Base-by-base conservation (phyloP, 2,329 filamentous ascomycete genomes). In the Sarocladium kiliense region DNA sequence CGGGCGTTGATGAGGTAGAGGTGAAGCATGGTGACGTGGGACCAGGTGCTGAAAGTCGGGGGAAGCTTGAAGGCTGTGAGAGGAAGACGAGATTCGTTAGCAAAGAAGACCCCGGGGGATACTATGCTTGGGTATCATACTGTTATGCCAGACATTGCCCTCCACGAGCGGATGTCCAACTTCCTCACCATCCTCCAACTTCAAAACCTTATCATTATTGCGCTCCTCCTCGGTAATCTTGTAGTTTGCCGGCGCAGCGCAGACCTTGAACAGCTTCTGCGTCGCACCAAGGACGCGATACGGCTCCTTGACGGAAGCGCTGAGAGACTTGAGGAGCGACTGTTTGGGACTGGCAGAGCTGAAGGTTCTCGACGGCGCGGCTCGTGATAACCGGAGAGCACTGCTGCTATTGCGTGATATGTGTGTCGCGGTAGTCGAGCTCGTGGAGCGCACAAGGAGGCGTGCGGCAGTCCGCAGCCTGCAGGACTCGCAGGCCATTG, bases 11-110 rank as follows among this genome's bases (percentile, higher is more conserved):
- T 73, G 57, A 97, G 81, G 77, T 96, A 97, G 81, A 99, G 88
- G 77, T 99, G 93, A 57, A 99, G 81, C 79, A 96, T 96, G 34
- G 92, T 94, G 44, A 97, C 87, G 72, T 97, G 92, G 19, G 91
- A 89, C 94, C 94, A 99, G 56, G 89, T 93, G 67, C 87, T 92
- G 72, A 99, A 99, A 0, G 91, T 97, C 1, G 91, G 89, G 30
- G 82, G 79, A 18, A 99, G 82, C 25, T 82, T 82, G 60, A 96
- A 83, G 53, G 86, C 90, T 96, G 64, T 54, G 3, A 18, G 18
- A 23, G 30, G 26, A 11, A 36, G 6, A 23, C 14, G 5, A n/a
- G 10, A 16, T 10, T 10, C 16, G 23, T 51, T 26, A 12, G 42
- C 54, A 36, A 51, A 36, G 18, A 10, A 27, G 11, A 3, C 4